A percentile compares a stretch with the other conserved stretches of the same genome.
phyloP scores from a whole-genome alignment of 768 basidiomycete species.

The Suillus placidus region DNA sequence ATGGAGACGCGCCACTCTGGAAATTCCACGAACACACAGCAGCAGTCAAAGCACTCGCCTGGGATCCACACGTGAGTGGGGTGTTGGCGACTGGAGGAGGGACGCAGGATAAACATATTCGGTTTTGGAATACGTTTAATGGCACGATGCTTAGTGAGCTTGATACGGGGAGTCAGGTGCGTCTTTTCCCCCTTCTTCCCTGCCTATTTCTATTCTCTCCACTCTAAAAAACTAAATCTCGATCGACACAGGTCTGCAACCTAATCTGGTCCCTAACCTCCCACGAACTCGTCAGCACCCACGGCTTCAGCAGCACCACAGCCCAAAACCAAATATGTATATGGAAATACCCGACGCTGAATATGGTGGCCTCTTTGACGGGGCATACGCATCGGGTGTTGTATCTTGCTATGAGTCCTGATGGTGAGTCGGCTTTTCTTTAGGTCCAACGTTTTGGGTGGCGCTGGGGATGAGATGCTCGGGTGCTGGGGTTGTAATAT shows the following conservation, averaged over 20 bases:
- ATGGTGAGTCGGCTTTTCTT: conserved; percentile 71
- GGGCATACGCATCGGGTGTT: conserved; percentile 95
- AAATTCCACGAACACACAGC: conserved; percentile 97
- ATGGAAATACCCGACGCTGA: conserved; percentile 91
- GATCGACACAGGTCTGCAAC: conserved; percentile 81
- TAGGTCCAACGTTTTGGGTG: neutral
- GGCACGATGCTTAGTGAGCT: conserved; percentile 85
- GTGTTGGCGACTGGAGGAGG: conserved; percentile 94
- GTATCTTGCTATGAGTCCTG: conserved; percentile 97
- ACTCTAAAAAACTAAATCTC: neutral
- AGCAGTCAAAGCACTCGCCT: conserved; percentile 96
- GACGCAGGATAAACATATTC: conserved; percentile 97
- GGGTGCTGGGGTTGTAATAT: neutral
- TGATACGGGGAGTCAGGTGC: conserved; percentile 95
- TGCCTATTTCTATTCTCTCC: neutral
- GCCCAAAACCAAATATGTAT: conserved; percentile 97
- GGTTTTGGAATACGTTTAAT: conserved; percentile 94
- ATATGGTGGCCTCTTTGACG: conserved; percentile 92
- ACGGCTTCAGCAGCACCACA: conserved; percentile 92
- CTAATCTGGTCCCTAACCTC: conserved; percentile 95
- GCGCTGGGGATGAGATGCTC: neutral
- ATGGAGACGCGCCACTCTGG: conserved; percentile 74
- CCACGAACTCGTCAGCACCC: conserved; percentile 96
- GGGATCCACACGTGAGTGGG: conserved; percentile 94
- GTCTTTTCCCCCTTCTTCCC: neutral